A percentile compares a stretch with the other conserved stretches of the same genome.
Evolutionary conservation across 345 rosid genomes (phyloP).

Genomic region (Brassica napus): DNA sequence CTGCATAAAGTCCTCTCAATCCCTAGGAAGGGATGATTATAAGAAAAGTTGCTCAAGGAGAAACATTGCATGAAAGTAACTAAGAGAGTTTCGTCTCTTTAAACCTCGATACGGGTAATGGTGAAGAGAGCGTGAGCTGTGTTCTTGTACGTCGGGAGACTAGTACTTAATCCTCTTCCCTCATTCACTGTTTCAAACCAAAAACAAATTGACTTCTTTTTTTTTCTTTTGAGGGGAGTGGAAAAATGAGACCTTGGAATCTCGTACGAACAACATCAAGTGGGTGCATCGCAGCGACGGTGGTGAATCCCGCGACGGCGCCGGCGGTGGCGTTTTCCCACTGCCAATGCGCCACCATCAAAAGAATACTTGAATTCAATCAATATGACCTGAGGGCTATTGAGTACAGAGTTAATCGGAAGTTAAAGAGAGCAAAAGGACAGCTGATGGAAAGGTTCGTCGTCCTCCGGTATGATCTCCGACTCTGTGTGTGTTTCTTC

Average conservation of each 20-base stretch:
- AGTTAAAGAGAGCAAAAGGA: not conserved
- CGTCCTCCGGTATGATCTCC: slow-evolving; percentile 6
- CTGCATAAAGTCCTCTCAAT: slow-evolving; percentile 84
- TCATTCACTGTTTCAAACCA: slow-evolving; percentile 59
- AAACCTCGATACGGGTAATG: slow-evolving; percentile 79
- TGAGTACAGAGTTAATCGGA: not conserved
- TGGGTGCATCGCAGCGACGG: slow-evolving; percentile 80
- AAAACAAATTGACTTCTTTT: not conserved
- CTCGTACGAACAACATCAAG: slow-evolving; percentile 93
- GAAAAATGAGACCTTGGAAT: slow-evolving; percentile 64
- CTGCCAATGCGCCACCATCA: slow-evolving; percentile 51
- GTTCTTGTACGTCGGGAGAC: slow-evolving; percentile 75
- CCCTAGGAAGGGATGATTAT: slow-evolving; percentile 50
- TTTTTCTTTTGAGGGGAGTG: not conserved
- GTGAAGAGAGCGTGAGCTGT: slow-evolving; percentile 75
- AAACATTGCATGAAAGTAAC: slow-evolving; percentile 1
- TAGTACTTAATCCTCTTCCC: slow-evolving; percentile 53
- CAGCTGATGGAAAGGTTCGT: slow-evolving; percentile 9
- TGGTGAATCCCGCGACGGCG: slow-evolving; percentile 83
- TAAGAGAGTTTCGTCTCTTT: not conserved
- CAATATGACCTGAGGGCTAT: not conserved
- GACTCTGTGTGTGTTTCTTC: not conserved
- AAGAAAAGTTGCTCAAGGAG: not conserved
- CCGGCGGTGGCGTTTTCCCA: slow-evolving; percentile 94
- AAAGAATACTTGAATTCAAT: not conserved